Evolutionary conservation across 345 rosid genomes (phyloP), one percentile per base, ranked within the genome.

Genomic region (Syzygium aromaticum): DNA sequence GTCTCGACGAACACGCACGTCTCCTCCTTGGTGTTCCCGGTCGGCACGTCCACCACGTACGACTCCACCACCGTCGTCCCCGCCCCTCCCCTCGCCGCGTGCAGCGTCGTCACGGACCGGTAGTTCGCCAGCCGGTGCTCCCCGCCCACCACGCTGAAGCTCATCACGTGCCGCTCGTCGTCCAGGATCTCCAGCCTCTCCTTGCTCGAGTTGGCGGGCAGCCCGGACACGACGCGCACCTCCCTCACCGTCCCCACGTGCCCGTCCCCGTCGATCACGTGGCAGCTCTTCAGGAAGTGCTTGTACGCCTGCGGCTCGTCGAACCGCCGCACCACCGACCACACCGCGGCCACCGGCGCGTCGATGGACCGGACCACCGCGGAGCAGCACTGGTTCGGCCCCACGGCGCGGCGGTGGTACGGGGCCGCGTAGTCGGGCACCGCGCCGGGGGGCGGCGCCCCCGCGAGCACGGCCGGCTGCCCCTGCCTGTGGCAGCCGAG

Each of bases 131-230:
- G 94, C 63, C 99, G 92, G 89, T 98, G 99, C 57, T 92, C 98
- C 77, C 99, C 99, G 27, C 99, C 99, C 82, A 98, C 92, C 53
- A 96, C 92, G 86, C 98, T 93, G 87, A 98, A 96, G 90, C 99
- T 94, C 61, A 96, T 51, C 27, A 98, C 96, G 84, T 95, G 95
- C 40, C 88, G 95, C 85, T 95, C 97, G 49, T 96, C 98, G 88
- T 98, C 99, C 14, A 98, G 93, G 87, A 98, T 95, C 94, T 98
- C 99, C 23, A 98, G 94, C 63, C 96, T 63, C 91, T 98, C 99
- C 56, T 93, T 90, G 94, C 99, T 96, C 54, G 88, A 90, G 33
- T 84, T 92, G 1, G 99, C 99, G 2, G 99, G 99, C 15, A 98
- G 93, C 57, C 99, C 99, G 4, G 99, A 96, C 53, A 98, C 93